Percentiles rank a stretch among this genome's conserved stretches.
These are phyloP conservation scores for Gryganskiella cystojenkinii DNA, from an alignment of 192 early-diverging fungal species.

Conservation along the genomic window DNA sequence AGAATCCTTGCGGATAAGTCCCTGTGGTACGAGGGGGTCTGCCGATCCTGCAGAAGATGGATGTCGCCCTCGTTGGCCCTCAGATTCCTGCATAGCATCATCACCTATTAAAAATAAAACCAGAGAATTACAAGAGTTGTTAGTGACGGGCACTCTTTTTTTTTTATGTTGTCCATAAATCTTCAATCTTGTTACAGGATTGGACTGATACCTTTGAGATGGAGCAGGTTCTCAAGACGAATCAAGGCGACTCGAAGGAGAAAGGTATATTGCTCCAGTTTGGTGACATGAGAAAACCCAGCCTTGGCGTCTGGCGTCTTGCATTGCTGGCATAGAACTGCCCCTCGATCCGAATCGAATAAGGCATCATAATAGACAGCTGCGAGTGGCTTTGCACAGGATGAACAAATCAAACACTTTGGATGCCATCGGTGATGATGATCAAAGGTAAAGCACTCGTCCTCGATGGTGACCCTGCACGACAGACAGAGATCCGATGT, in stretches of 20 bases:
- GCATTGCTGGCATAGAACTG: conserved; percentile 66
- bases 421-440: conserved; percentile 83
- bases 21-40: conserved; percentile 36
- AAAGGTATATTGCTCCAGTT: conserved; percentile 93
- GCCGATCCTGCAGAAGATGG: conserved; percentile 21
- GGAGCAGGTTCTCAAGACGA: conserved; percentile 82
- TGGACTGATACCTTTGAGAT: conserved; percentile 56
- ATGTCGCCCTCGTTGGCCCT: conserved; percentile 23
- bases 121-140: no score
- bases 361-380: conserved; percentile 62
- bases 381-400: conserved; percentile 60
- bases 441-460: conserved; percentile 82
- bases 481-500: conserved; percentile 83
- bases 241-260: conserved; percentile 84
- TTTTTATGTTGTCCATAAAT: neutral
- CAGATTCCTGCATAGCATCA: conserved; percentile 19
- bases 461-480: conserved; percentile 86
- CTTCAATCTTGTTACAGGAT: no score
- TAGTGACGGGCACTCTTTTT: neutral
- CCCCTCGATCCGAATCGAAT: conserved; percentile 55
- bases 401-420: conserved; percentile 84
- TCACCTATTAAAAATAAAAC: conserved; percentile 26
- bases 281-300: conserved; percentile 79
- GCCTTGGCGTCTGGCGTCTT: conserved; percentile 53
- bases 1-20: conserved; percentile 53